Evolutionary conservation across 345 rosid species (phyloP).

Genomic region (Boechera divaricarpa): DNA sequence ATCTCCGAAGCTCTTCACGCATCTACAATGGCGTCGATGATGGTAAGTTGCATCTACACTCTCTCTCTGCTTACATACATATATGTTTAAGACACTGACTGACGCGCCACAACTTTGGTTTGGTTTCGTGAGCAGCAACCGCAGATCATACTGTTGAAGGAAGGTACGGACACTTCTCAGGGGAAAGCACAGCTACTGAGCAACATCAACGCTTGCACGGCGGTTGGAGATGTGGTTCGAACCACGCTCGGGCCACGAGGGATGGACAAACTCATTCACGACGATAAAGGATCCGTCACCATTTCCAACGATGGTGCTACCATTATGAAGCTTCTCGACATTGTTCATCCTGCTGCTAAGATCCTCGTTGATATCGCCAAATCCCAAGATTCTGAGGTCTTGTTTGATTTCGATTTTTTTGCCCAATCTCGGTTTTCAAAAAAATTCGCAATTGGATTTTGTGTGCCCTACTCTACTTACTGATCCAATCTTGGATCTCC

Average conservation of each 20-base stretch:
- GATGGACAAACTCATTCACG: conserved; percentile 99
- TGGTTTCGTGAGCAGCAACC: conserved; percentile 74
- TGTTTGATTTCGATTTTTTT: conserved; percentile 4
- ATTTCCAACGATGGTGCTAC: conserved; percentile 99
- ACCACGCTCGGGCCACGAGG: conserved; percentile 98
- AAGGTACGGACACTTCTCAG: conserved; percentile 98
- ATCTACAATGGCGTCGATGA: conserved; percentile 57
- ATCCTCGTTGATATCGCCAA: conserved; percentile 99
- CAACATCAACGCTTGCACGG: conserved; percentile 97
- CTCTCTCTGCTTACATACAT: neutral
- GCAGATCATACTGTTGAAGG: conserved; percentile 96
- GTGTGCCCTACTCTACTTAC: neutral
- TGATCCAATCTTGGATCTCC: conserved; percentile 21
- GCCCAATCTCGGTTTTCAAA: neutral
- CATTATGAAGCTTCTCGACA: conserved; percentile 96
- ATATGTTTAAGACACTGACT: conserved; percentile 2
- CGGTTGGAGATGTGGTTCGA: conserved; percentile 84
- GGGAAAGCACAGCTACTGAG: conserved; percentile 95
- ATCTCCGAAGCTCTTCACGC: conserved; percentile 12
- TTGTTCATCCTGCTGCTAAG: conserved; percentile 97
- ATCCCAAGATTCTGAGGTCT: conserved; percentile 98
- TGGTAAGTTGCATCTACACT: conserved; percentile 44
- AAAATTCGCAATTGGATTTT: neutral
- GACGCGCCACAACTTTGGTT: neutral
- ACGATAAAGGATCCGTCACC: conserved; percentile 89